Base-by-base conservation (phyloP, 2,329 filamentous ascomycete genomes). In the Fusarium euwallaceae region DNA sequence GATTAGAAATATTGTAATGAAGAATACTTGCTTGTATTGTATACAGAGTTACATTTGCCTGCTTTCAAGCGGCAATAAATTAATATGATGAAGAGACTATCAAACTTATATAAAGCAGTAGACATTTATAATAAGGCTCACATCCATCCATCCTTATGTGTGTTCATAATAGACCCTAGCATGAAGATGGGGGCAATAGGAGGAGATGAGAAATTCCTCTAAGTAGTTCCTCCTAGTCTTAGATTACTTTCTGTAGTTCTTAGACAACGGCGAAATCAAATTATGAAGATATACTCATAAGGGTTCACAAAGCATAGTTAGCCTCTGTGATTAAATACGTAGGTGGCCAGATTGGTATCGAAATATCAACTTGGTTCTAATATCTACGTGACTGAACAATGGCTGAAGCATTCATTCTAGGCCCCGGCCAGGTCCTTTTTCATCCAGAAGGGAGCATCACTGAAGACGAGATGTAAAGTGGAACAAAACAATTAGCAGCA, bases 401-500 rank as follows among this genome's bases (percentile, higher is more conserved):
- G 32, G 32, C 11, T 34, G 32, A 34, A 16, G 36, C 36, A 16
- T 37, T 45, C n/a, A 22, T 12, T 8, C 14, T 2, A 45, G 11
- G 20, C 41, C 6, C 20, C 12, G 10, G 12, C 16, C 41, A 45
- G 3, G 20, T 22, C 41, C 11, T 12, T 20, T 11, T 14, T 45
- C 41, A 45, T 14, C 41, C 14, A 24, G 22, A 17, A 9, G 10
- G 14, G n/a, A 36, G 6, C 6, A 29, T 29, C 48, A 20, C n/a
- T 10, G 16, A 12, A 48, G 16, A 64, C n/a, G 34, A 17, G 20
- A 10, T 6, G 22, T 14, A 17, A 41, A 36, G 24, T 20, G 53
- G 66, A 36, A 67, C 70, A 61, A 79, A 78, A 73, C 76, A 75
- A 80, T 81, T 78, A 78, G 78, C 78, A 77, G 77, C 82, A 81